These are phyloP conservation scores for Agarophyton chilense DNA, from an alignment of 23 red algal species.

Conservation along the genomic window DNA sequence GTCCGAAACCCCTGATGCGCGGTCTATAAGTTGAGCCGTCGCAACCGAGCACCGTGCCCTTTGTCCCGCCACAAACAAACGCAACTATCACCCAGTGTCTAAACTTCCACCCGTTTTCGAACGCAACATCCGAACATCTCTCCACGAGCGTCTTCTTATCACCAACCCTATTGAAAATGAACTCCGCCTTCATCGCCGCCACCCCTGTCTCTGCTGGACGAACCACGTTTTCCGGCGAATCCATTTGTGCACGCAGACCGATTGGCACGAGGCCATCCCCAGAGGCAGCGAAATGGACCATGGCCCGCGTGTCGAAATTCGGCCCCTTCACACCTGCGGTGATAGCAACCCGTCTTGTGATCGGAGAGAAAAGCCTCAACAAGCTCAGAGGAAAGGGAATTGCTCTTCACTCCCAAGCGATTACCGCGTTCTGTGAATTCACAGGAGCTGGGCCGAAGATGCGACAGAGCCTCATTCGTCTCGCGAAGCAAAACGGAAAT, in stretches of 20 bases:
- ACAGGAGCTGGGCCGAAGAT: slow-evolving; percentile 87
- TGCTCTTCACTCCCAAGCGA: slow-evolving; percentile 93
- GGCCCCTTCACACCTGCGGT: slow-evolving; percentile 95
- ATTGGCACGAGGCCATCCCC: not conserved
- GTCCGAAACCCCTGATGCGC: too few species aligned
- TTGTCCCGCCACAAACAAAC: too few species aligned
- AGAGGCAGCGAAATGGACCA: slow-evolving; percentile 48
- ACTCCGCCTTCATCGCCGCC: slow-evolving; percentile 43
- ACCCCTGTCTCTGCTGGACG: slow-evolving; percentile 18
- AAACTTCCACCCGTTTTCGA: too few species aligned
- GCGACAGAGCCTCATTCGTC: slow-evolving; percentile 87
- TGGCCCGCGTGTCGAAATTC: slow-evolving; percentile 68
- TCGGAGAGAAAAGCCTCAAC: slow-evolving; percentile 95
- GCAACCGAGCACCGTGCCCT: too few species aligned
- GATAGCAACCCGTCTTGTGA: slow-evolving; percentile 56
- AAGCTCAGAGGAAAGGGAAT: slow-evolving; percentile 93
- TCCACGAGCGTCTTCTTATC: not conserved
- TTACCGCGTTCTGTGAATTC: slow-evolving; percentile 96
- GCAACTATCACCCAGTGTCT: too few species aligned
- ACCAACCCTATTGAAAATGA: not conserved
- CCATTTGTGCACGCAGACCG: slow-evolving; percentile 4
- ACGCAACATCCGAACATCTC: too few species aligned
- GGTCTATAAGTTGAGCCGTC: too few species aligned
- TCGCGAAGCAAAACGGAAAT: slow-evolving; percentile 94
- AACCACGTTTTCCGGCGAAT: not conserved